Conservation (phyloP, 371 early-diverging fungal genomes). For the Zancudomyces culisetae region DNA sequence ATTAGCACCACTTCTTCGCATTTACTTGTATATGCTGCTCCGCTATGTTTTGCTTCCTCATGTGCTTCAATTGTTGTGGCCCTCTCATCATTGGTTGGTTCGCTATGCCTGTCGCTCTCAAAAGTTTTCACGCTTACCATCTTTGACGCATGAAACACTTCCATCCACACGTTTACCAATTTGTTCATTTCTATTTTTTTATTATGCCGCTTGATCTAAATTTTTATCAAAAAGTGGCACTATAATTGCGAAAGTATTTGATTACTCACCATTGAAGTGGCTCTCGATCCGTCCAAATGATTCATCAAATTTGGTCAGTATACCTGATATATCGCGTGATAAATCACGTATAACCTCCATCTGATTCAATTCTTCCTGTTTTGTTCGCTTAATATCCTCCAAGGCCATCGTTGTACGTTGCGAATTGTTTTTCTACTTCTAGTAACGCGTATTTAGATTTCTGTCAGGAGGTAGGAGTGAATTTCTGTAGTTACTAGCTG, state of each 20-base stretch:
- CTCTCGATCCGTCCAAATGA: not conserved
- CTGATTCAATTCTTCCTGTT: not conserved
- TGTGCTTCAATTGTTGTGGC: not conserved
- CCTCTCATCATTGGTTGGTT: not conserved
- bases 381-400: too few relatives aligned
- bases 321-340: not conserved
- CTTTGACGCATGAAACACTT: slow-evolving; percentile 1
- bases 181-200: not conserved
- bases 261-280: too few relatives aligned
- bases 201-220: too few relatives aligned
- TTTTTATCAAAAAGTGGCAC: too few relatives aligned
- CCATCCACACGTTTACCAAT: not conserved
- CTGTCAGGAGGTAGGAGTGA: too few relatives aligned
- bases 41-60: not conserved
- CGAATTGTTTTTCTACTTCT: too few relatives aligned
- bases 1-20: not conserved
- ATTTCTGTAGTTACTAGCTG: too few relatives aligned
- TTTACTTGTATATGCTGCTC: not conserved
- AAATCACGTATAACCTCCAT: not conserved
- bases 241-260: too few relatives aligned
- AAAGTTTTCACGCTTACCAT: not conserved
- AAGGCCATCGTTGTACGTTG: too few relatives aligned
- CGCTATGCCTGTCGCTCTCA: not conserved
- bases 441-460: too few relatives aligned
- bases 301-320: not conserved